Percentiles rank a stretch among this genome's conserved stretches.
Conservation (phyloP, 1,284 basidiomycete genomes). For the Puccinia polysora region DNA sequence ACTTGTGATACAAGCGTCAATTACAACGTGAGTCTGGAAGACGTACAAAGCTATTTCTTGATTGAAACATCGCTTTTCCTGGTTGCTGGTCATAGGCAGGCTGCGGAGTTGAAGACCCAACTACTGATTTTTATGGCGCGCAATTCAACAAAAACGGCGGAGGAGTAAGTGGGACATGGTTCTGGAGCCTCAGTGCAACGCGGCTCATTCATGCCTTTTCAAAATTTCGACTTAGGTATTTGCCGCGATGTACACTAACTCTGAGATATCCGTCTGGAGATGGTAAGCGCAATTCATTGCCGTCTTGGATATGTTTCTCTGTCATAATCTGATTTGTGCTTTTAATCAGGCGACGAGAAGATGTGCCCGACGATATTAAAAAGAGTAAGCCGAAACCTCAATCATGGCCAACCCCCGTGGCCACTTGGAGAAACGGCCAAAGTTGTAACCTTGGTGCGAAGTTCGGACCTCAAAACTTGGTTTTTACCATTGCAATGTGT, state of each 20-base stretch:
- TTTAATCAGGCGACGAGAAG: constrained; percentile 1
- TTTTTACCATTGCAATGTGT: constrained; percentile 34
- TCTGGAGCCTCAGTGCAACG: neutral
- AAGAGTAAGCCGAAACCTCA: neutral
- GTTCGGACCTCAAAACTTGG: constrained; percentile 25
- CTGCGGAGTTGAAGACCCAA: constrained; percentile 24
- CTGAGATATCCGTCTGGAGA: constrained; percentile 30
- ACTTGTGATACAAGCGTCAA: constrained; percentile 28
- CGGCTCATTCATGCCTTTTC: neutral
- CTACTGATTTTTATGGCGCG: constrained; percentile 10
- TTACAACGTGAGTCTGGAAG: constrained; percentile 13
- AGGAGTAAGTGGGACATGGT: neutral
- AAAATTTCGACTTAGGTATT: constrained; percentile 5
- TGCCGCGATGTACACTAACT: constrained; percentile 17
- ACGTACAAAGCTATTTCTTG: no score
- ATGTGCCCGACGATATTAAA: constrained; percentile 5
- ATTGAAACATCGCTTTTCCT: neutral
- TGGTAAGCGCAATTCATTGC: neutral
- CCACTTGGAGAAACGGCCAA: constrained; percentile 26
- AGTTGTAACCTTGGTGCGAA: constrained; percentile 8
- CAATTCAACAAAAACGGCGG: constrained; percentile 5
- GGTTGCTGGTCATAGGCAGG: neutral
- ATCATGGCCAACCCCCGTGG: constrained; percentile 15
- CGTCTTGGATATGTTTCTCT: neutral
- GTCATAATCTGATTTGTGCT: neutral